phyloP scores from a whole-genome alignment of 2,329 filamentous ascomycete genomes.

The Fusarium sp. region DNA sequence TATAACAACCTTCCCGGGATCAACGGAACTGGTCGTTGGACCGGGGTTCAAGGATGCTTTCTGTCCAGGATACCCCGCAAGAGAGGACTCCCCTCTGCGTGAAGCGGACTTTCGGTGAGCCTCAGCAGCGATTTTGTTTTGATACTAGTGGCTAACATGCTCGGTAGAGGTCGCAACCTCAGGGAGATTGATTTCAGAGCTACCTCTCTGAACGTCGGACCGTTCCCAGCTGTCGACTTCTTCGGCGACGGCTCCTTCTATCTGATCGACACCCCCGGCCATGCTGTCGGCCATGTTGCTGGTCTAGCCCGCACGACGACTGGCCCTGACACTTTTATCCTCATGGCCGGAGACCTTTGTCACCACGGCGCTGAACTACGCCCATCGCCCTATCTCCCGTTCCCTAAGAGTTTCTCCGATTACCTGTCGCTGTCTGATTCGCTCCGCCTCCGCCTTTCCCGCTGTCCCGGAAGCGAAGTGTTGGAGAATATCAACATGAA shows the following conservation, averaged over 20 bases:
- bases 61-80: constrained; percentile 25
- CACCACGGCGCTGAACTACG: constrained; percentile 18
- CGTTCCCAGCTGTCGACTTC: constrained; percentile 27
- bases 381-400: constrained; percentile 7
- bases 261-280: constrained; percentile 28
- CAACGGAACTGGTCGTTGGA: constrained; percentile 26
- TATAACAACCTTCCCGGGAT: constrained; percentile 20
- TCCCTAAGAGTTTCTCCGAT: not conserved
- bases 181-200: constrained; percentile 23
- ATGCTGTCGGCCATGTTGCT: constrained; percentile 18
- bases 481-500: not conserved
- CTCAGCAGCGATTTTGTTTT: rapidly evolving
- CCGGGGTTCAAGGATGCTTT: constrained; percentile 29
- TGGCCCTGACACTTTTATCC: not conserved
- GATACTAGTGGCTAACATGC: rapidly evolving
- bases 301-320: constrained; percentile 26
- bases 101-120: constrained; percentile 26
- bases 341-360: constrained; percentile 24
- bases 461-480: constrained; percentile 1
- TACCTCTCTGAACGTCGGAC: not conserved
- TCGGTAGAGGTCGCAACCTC: not conserved
- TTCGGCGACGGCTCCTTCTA: constrained; percentile 32
- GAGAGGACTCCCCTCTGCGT: not conserved
- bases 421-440: constrained; percentile 13
- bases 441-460: constrained; percentile 2